phyloP scores from a whole-genome alignment of 371 early-diverging fungal genomes.

The Blakeslea trispora region DNA sequence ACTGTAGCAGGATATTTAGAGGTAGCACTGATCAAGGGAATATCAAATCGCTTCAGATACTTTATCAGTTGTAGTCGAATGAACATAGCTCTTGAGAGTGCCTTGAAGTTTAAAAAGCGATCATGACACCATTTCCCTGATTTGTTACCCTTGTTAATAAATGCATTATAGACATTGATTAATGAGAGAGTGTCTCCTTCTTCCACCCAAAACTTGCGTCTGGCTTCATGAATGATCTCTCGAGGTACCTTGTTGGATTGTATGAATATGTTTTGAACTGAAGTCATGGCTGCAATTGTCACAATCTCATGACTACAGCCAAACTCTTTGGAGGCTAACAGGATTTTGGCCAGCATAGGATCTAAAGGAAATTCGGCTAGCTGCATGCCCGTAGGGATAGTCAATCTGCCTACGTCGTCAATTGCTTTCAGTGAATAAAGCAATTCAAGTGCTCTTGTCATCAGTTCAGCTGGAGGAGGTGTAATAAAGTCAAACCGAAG shows the following conservation, averaged over 20 bases:
- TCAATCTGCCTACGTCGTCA: constrained; percentile 73
- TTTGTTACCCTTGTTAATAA: constrained; percentile 59
- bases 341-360: constrained; percentile 73
- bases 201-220: constrained; percentile 76
- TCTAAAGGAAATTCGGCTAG: constrained; percentile 85
- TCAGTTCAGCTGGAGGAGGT: constrained; percentile 67
- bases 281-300: constrained; percentile 82
- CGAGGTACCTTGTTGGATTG: constrained; percentile 49
- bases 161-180: constrained; percentile 81
- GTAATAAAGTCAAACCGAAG: constrained; percentile 77
- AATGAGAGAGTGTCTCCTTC: constrained; percentile 86
- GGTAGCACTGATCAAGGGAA: constrained; percentile 48
- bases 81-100: constrained; percentile 66
- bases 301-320: constrained; percentile 79
- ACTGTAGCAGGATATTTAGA: constrained; percentile 31
- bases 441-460: constrained; percentile 68
- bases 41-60: constrained; percentile 61
- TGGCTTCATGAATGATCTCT: constrained; percentile 58
- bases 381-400: constrained; percentile 76
- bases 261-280: constrained; percentile 77
- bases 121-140: constrained; percentile 77
- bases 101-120: constrained; percentile 73
- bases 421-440: constrained; percentile 76
- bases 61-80: constrained; percentile 72
- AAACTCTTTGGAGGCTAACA: constrained; percentile 66